Percentiles rank a stretch among this genome's conserved stretches.
Conservation (phyloP, 2,329 filamentous ascomycete genomes). For the Verticillium tricorpus region DNA sequence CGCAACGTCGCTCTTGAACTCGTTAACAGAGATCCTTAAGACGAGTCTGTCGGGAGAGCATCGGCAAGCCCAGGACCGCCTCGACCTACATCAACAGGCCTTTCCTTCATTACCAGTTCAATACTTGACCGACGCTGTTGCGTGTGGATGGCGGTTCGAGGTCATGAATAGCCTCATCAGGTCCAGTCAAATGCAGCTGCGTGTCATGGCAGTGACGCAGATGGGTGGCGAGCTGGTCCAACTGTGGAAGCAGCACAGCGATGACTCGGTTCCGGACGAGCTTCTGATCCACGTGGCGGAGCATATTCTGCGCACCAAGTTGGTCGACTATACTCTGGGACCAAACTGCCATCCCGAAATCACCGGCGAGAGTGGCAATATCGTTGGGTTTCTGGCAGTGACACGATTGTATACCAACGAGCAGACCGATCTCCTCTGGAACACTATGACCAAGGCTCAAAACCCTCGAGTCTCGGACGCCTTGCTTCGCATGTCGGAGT, state of each 20-base stretch:
- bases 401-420: constrained; percentile 66
- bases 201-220: constrained; percentile 70
- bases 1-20: constrained; percentile 30
- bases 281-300: constrained; percentile 65
- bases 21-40: constrained; percentile 40
- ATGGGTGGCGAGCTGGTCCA: constrained; percentile 68
- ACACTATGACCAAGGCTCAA: constrained; percentile 73
- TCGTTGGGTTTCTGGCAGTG: constrained; percentile 81
- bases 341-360: constrained; percentile 90
- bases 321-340: constrained; percentile 84
- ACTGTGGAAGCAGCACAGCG: constrained; percentile 56
- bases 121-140: constrained; percentile 45
- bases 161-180: constrained; percentile 68
- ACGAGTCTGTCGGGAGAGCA: constrained; percentile 32
- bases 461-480: constrained; percentile 83
- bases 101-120: constrained; percentile 32
- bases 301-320: constrained; percentile 63
- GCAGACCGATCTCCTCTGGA: constrained; percentile 81
- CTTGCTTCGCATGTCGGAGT: constrained; percentile 60
- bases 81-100: constrained; percentile 24
- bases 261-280: constrained; percentile 31
- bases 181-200: constrained; percentile 86
- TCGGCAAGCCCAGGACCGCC: constrained; percentile 25
- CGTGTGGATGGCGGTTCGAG: constrained; percentile 65
- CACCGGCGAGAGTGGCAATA: constrained; percentile 74